These are phyloP conservation scores for Diplodia scrobiculata DNA, from an alignment of 2,329 filamentous ascomycete species.

Conservation along the genomic window DNA sequence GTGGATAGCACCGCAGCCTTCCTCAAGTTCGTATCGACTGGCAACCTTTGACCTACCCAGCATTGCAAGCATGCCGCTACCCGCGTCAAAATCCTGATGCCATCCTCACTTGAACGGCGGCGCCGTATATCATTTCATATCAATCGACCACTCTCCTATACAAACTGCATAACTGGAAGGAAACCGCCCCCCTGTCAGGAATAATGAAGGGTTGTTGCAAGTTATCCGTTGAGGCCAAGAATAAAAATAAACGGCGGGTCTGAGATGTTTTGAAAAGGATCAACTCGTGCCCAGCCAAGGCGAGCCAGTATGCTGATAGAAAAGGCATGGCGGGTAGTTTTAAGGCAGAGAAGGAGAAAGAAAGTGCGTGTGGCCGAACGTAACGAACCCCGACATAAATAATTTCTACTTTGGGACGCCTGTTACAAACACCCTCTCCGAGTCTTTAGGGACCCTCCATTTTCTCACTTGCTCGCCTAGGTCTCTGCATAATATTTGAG, in stretches of 20 bases:
- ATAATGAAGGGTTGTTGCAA: not conserved
- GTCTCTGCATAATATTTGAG: no score
- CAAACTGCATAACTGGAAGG: not conserved
- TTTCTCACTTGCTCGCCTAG: no score
- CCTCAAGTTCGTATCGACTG: not conserved
- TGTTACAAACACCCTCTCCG: no score
- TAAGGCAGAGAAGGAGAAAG: not conserved
- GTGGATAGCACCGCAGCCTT: not conserved
- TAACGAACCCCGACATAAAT: not conserved
- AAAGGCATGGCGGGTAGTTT: not conserved
- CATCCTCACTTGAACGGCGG: not conserved
- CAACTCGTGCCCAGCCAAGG: no score
- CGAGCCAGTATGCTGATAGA: not conserved
- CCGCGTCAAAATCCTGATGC: not conserved
- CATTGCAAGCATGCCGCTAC: not conserved
- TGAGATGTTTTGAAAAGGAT: no score
- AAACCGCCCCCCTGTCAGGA: not conserved
- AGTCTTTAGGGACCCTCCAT: no score
- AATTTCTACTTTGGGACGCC: not conserved
- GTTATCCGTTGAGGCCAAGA: not conserved
- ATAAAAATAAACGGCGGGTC: no score
- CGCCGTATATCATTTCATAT: not conserved
- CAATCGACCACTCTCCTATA: not conserved
- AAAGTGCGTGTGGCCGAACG: not conserved
- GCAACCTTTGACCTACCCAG: not conserved